A percentile compares a stretch with the other conserved stretches of the same genome.
Conservation (phyloP, 2,329 filamentous ascomycete genomes). For the Elsinoe arachidis region DNA sequence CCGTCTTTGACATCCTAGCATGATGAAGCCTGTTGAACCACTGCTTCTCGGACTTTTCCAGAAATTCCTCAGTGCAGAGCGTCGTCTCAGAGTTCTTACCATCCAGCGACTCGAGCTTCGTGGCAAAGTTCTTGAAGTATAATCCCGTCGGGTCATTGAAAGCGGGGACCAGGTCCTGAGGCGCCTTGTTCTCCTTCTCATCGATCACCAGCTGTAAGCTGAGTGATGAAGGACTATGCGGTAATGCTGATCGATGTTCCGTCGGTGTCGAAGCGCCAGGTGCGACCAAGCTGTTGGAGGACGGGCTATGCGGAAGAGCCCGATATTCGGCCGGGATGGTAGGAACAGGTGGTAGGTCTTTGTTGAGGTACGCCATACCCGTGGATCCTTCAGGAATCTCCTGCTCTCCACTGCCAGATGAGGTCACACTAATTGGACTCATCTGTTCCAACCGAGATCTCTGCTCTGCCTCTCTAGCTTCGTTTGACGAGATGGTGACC, state of each 20-base stretch:
- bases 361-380: neutral
- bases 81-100: constrained; percentile 50
- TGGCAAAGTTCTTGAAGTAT: constrained; percentile 51
- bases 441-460: constrained; percentile 4
- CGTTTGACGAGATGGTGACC: constrained; percentile 23
- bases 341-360: neutral
- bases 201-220: constrained; percentile 51
- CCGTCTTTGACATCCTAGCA: constrained; percentile 47
- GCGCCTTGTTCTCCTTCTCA: constrained; percentile 52
- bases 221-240: constrained; percentile 25
- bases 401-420: neutral
- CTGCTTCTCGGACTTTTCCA: constrained; percentile 57
- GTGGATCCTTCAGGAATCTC: neutral
- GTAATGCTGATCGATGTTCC: neutral
- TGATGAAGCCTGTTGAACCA: constrained; percentile 55
- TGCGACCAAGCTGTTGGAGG: constrained; percentile 37
- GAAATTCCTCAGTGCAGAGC: constrained; percentile 57
- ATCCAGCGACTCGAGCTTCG: constrained; percentile 47
- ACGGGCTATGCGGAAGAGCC: constrained; percentile 1
- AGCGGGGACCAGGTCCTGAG: constrained; percentile 59
- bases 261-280: too few species aligned
- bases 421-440: neutral
- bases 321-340: neutral
- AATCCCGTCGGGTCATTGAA: constrained; percentile 57
- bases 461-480: constrained; percentile 24